phyloP scores from a whole-genome alignment of 345 rosid species.

The Firmiana major region DNA sequence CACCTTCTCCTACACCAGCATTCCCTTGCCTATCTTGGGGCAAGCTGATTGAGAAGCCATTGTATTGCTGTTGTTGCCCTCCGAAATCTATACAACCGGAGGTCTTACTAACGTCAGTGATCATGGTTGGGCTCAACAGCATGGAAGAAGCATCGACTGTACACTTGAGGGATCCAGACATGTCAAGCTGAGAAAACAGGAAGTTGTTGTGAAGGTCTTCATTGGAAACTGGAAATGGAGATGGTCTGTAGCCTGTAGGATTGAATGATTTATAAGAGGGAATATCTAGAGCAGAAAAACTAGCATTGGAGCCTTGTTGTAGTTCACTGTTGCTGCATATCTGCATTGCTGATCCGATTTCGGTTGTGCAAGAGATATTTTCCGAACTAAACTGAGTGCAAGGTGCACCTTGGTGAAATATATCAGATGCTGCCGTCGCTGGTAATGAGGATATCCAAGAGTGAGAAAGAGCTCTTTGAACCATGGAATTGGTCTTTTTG shows the following conservation, averaged over 20 bases:
- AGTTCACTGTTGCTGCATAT: constrained; percentile 24
- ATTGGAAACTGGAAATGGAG: constrained; percentile 22
- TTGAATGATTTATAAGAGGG: constrained; percentile 27
- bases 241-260: constrained; percentile 26
- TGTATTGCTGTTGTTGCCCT: constrained; percentile 30
- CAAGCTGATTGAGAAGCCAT: constrained; percentile 37
- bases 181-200: constrained; percentile 34
- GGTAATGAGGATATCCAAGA: constrained; percentile 47
- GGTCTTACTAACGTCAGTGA: constrained; percentile 17
- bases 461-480: constrained; percentile 64
- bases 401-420: constrained; percentile 24
- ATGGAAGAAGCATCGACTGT: constrained; percentile 26
- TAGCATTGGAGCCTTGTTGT: constrained; percentile 29
- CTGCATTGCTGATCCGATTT: constrained; percentile 36
- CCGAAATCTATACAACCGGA: constrained; percentile 26
- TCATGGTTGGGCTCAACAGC: constrained; percentile 25
- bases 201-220: constrained; percentile 31
- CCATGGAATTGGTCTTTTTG: constrained; percentile 70
- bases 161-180: constrained; percentile 24
- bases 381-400: constrained; percentile 38
- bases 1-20: constrained; percentile 23
- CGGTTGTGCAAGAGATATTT: constrained; percentile 48
- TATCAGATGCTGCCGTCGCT: constrained; percentile 27
- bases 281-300: constrained; percentile 30
- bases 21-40: constrained; percentile 35